A percentile compares a stretch with the other conserved stretches of the same genome.
phyloP scores from a whole-genome alignment of 1,284 basidiomycete species.

The Puccinia coronata region DNA sequence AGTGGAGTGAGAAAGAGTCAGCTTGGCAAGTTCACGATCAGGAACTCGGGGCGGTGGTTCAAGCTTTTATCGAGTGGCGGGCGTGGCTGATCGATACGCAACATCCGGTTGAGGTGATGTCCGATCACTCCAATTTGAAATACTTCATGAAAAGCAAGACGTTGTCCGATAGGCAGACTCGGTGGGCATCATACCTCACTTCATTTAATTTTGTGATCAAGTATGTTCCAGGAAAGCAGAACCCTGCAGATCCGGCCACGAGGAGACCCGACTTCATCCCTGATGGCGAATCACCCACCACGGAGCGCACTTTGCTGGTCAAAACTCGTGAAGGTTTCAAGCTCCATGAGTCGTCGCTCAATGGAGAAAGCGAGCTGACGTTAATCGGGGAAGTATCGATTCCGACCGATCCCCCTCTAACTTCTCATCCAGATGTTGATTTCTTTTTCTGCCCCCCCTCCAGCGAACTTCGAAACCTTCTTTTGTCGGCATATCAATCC shows the following conservation, averaged over 20 bases:
- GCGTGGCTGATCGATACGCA: constrained; percentile 27
- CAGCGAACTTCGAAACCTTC: not conserved
- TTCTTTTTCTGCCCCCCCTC: not conserved
- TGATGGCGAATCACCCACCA: not conserved
- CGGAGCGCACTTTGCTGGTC: too few relatives aligned
- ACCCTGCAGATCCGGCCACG: constrained; percentile 10
- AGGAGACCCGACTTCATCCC: not conserved
- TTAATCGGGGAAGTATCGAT: constrained; percentile 4
- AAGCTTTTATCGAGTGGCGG: constrained; percentile 11
- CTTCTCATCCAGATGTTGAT: not conserved
- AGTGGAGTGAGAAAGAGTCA: not conserved
- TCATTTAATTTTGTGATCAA: too few relatives aligned
- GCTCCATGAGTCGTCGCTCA: too few relatives aligned
- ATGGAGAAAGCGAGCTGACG: too few relatives aligned
- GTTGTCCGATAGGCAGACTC: not conserved
- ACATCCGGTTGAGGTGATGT: constrained; percentile 2
- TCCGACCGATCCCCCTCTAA: too few relatives aligned
- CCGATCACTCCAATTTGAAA: constrained; percentile 23
- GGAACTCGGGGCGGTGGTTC: constrained; percentile 17
- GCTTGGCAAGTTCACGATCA: constrained; percentile 32
- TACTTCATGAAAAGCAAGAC: constrained; percentile 2
- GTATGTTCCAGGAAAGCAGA: constrained; percentile 13
- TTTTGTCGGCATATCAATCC: not conserved
- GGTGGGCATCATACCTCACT: constrained; percentile 20
- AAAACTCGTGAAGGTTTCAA: too few relatives aligned